Evolutionary conservation across 2,329 filamentous ascomycete genomes (phyloP), one percentile per base, ranked within the genome.

Genomic region (Cladobotryum protrusum): DNA sequence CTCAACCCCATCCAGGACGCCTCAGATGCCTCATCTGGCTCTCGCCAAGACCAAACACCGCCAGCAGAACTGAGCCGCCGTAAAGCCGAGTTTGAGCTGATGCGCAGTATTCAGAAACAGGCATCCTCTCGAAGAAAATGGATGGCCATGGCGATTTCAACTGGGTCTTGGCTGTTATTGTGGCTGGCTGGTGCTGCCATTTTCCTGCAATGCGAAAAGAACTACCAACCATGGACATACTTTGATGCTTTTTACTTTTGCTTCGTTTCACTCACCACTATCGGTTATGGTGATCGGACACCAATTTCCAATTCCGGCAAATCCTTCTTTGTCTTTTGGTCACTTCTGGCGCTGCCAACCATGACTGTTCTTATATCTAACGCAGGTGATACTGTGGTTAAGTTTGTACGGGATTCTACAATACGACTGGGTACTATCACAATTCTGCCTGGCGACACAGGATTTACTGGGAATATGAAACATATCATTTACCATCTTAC

Each of bases 261-360:
- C 57, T 96, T 93, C 64, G 82, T 89, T 36, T 85, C 83, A 3
- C 77, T 96, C 18, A 75, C 90, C 3, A 96, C 91, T 0, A 87
- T 96, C 35, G 91, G 91, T 1, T 96, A 95, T 58, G 90, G 91
- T 4, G 89, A 95, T 56, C 67, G 85, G 6, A 82, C 84, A 1
- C 89, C 89, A 0, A 72, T 82, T n/a, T 87, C 84, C 2, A 91
- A 90, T 55, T 77, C 84, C 0, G 89, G 87, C 1, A 84, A 87
- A 49, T 82, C 87, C 0, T 95, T 96, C 65, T 96, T 95, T 60
- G 87, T 96, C 15, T 84, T 95, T 49, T 96, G 91, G 91, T 88
- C 85, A 13, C 66, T 96, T 1, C 77, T 96, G 18, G 89, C 89
- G 0, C 76, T 96, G 3, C 91, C 91, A 0, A 90, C 87, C 2